A percentile compares a stretch with the other conserved stretches of the same genome.
These are phyloP conservation scores for Millerozyma acaciae DNA, from an alignment of 805 yeast species.

Conservation along the genomic window DNA sequence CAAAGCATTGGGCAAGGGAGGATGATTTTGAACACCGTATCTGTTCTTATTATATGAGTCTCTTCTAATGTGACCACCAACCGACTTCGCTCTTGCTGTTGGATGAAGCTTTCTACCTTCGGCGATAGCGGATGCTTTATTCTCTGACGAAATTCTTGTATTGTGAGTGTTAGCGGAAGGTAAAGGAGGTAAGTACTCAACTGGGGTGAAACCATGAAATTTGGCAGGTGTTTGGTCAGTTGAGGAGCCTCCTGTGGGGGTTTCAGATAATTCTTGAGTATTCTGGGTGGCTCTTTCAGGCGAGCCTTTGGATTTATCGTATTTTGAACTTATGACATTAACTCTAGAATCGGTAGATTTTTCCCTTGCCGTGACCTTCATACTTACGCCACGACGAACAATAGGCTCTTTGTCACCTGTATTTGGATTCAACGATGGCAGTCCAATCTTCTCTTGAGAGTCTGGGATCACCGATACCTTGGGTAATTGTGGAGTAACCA, in stretches of 20 bases:
- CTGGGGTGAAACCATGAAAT: conserved; percentile 39
- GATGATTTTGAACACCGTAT: conserved; percentile 20
- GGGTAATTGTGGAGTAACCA: conserved; percentile 9
- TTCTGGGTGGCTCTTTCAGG: conserved; percentile 18
- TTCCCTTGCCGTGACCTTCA: conserved; percentile 58
- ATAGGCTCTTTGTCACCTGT: conserved; percentile 29
- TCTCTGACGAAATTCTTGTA: conserved; percentile 11
- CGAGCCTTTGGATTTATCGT: conserved; percentile 13
- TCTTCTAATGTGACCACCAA: conserved; percentile 70
- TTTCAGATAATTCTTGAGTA: conserved; percentile 11
- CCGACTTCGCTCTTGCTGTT: conserved; percentile 82
- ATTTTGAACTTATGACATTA: conserved; percentile 10
- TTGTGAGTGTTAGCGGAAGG: conserved; percentile 33
- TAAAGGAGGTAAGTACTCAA: conserved; percentile 42
- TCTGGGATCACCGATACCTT: conserved; percentile 10
- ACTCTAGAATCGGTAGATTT: conserved; percentile 27
- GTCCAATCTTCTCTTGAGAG: conserved; percentile 10
- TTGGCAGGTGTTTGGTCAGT: conserved; percentile 18
- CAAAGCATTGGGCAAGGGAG: conserved; percentile 44
- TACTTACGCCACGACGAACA: conserved; percentile 59
- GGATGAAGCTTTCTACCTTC: conserved; percentile 54
- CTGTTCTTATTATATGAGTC: conserved; percentile 37
- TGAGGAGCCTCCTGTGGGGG: conserved; percentile 26
- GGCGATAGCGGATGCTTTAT: conserved; percentile 4
- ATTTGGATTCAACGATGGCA: conserved; percentile 7